Evolutionary conservation across 345 rosid genomes (phyloP), one percentile per base, ranked within the genome.

Genomic region (Eutrema yunnanense): DNA sequence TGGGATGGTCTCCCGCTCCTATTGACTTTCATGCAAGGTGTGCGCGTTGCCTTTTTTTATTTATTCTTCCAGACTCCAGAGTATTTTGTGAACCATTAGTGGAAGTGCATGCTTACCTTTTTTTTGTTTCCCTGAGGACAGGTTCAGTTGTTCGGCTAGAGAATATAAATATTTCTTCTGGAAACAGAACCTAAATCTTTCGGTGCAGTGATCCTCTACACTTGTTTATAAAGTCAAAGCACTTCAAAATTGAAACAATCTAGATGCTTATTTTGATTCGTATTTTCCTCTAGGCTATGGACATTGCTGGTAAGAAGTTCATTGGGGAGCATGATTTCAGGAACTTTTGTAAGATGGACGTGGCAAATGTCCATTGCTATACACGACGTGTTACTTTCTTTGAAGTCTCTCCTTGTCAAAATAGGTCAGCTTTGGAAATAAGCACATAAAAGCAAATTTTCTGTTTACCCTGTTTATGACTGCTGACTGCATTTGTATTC

Each of bases 331-430:
- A 94, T 67, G 95, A 94, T 77, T 94, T 91, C 85, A 83, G 92
- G 60, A 94, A 89, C 81, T 94, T 94, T 50, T 91, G 98, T 72
- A 91, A 94, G 89, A 91, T 91, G 97, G 98, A 94, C 76, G 98
- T 90, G 13, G 85, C 78, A 59, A 91, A 94, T 73, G 96, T 91
- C 49, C 97, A 91, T 78, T 81, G 82, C 79, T 91, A 87, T 72
- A 82, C 75, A 65, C 88, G 96, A 19, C 75, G 75, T 73, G 71
- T 91, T 63, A 79, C 87, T 22, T 86, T 84, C 66, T 88, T 94
- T 79, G 87, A 84, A 66, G 81, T 91, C 52, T 61, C 75, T 69
- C 82, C 91, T 73, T 86, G 81, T 80, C 76, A 82, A 83, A 81
- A 73, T 69, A 94, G 97, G 97, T 92, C 53, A 51, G 82, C 48